A percentile compares a stretch with the other conserved stretches of the same genome.
These are phyloP conservation scores for Chlorokybus atmophyticus DNA, from an alignment of 139 green algal species.

Conservation along the genomic window DNA sequence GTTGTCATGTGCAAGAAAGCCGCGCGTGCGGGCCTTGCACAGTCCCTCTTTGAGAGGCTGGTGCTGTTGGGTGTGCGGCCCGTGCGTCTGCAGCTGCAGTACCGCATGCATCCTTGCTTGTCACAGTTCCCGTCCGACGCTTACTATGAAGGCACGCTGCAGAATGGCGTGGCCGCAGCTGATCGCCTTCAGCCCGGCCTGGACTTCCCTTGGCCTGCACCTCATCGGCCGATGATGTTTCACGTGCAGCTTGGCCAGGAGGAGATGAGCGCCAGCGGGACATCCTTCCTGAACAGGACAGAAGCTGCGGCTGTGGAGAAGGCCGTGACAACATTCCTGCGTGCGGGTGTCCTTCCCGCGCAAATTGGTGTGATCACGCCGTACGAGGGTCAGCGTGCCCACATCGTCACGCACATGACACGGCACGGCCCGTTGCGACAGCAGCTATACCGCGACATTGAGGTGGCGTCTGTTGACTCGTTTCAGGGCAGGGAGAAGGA, in stretches of 20 bases:
- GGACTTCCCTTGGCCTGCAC: constrained; percentile 66
- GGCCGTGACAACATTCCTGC: constrained; percentile 68
- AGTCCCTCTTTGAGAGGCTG: constrained; percentile 90
- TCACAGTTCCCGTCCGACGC: constrained; percentile 89
- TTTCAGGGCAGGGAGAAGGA: constrained; percentile 92
- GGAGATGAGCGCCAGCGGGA: constrained; percentile 67
- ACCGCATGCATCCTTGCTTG: constrained; percentile 95
- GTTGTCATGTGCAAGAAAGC: constrained; percentile 87
- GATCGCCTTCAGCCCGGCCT: constrained; percentile 40
- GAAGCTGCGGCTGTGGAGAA: constrained; percentile 87
- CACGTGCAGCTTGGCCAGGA: constrained; percentile 75
- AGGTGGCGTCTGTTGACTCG: constrained; percentile 47
- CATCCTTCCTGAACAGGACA: constrained; percentile 88
- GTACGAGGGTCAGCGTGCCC: constrained; percentile 92
- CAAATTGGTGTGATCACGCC: constrained; percentile 93
- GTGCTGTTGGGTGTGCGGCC: constrained; percentile 82
- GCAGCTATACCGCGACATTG: constrained; percentile 74
- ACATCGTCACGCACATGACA: constrained; percentile 66
- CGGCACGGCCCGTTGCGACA: constrained; percentile 60
- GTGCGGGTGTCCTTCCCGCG: constrained; percentile 45
- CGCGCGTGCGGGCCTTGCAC: constrained; percentile 65
- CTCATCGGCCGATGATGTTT: constrained; percentile 87
- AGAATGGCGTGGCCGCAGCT: constrained; percentile 51
- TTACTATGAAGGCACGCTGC: constrained; percentile 95
- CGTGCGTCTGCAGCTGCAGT: constrained; percentile 82